A percentile compares a stretch with the other conserved stretches of the same genome.
Evolutionary conservation across 805 yeast genomes (phyloP).

Genomic region (Metschnikowia chrysomelidarum): DNA sequence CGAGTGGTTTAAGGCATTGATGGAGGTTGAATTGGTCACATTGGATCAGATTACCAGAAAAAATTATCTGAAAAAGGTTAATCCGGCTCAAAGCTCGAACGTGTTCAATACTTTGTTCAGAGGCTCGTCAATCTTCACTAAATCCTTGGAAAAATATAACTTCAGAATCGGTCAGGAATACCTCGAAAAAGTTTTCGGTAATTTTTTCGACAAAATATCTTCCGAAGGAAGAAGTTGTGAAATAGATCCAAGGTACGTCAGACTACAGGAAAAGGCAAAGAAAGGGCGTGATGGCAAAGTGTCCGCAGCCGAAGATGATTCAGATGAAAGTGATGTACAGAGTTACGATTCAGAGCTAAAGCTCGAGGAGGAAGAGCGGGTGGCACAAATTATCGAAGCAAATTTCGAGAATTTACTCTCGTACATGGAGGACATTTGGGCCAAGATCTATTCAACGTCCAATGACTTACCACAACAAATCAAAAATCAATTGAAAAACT

Average conservation of each 20-base stretch:
- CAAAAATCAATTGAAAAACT: slow-evolving; percentile 57
- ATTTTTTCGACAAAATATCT: slow-evolving; percentile 55
- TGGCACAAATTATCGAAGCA: slow-evolving; percentile 37
- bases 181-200: slow-evolving; percentile 68
- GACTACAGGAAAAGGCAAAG: slow-evolving; percentile 33
- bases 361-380: slow-evolving; percentile 30
- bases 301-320: slow-evolving; percentile 11
- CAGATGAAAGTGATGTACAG: slow-evolving; percentile 22
- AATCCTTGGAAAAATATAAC: slow-evolving; percentile 75
- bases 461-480: slow-evolving; percentile 73
- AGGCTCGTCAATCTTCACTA: slow-evolving; percentile 81
- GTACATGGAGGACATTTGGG: slow-evolving; percentile 64
- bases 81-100: slow-evolving; percentile 35
- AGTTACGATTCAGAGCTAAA: slow-evolving; percentile 25
- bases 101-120: slow-evolving; percentile 69
- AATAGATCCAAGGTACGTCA: slow-evolving; percentile 69
- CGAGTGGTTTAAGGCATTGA: slow-evolving; percentile 69
- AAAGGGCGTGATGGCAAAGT: slow-evolving; percentile 17
- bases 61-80: slow-evolving; percentile 31
- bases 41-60: slow-evolving; percentile 46
- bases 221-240: slow-evolving; percentile 62
- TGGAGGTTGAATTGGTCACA: slow-evolving; percentile 60
- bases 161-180: slow-evolving; percentile 78
- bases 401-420: slow-evolving; percentile 49
- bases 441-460: slow-evolving; percentile 57